Evolutionary conservation across 1,284 basidiomycete genomes (phyloP).

Genomic region (Abortiporus biennis): DNA sequence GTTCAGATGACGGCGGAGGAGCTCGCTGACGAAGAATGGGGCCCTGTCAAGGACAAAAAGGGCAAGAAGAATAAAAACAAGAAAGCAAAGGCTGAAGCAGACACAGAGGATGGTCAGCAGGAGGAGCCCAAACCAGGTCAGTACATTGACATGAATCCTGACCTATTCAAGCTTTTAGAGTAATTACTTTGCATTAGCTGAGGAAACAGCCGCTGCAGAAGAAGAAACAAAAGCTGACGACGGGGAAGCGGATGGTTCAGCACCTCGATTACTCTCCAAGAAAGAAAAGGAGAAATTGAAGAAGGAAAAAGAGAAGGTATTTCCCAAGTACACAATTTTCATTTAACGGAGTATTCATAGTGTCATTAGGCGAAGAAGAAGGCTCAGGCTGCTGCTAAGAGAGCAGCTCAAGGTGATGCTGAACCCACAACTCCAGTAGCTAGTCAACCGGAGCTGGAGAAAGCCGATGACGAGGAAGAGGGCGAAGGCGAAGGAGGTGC

Average conservation of each 20-base stretch:
- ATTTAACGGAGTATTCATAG: slow-evolving; percentile 2
- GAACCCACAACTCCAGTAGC: slow-evolving; percentile 19
- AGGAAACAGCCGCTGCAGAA: slow-evolving; percentile 22
- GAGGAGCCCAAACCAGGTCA: slow-evolving; percentile 9
- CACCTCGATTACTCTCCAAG: slow-evolving; percentile 70
- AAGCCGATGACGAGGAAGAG: slow-evolving; percentile 39
- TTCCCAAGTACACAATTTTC: slow-evolving; percentile 10
- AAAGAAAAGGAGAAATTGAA: slow-evolving; percentile 93
- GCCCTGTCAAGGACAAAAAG: slow-evolving; percentile 50
- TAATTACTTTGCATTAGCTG: slow-evolving; percentile 9
- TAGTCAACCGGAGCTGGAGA: slow-evolving; percentile 28
- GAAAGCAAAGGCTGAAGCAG: slow-evolving; percentile 40
- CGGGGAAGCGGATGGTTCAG: slow-evolving; percentile 19
- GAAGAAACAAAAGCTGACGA: slow-evolving; percentile 21
- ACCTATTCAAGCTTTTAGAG: too few species aligned
- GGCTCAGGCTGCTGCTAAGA: slow-evolving; percentile 86
- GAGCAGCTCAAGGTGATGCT: slow-evolving; percentile 28
- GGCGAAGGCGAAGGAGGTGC: slow-evolving; percentile 39
- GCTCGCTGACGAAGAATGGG: slow-evolving; percentile 66
- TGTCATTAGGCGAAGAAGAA: slow-evolving; percentile 84
- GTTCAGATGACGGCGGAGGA: slow-evolving; percentile 56
- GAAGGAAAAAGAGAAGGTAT: slow-evolving; percentile 90
- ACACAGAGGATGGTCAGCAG: slow-evolving; percentile 32
- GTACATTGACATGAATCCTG: too few species aligned
- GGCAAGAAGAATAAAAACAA: slow-evolving; percentile 51